Evolutionary conservation across 83 land plant species (phyloP).

Genomic region (Thuja plicata): DNA sequence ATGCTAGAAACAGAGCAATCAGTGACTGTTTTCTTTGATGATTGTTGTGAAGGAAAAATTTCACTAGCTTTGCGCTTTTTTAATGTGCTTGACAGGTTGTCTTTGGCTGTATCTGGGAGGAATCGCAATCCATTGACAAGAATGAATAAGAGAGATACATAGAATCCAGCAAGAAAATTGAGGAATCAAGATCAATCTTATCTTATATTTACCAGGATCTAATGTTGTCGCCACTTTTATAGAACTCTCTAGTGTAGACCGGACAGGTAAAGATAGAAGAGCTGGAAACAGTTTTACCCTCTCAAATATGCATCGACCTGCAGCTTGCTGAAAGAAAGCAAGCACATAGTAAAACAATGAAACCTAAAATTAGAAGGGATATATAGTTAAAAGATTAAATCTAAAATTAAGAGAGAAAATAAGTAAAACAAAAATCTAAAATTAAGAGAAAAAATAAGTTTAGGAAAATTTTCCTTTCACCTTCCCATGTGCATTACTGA

Average conservation of each 20-base stretch:
- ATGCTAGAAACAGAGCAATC: constrained; percentile 20
- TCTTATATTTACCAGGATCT: constrained; percentile 20
- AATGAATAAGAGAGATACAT: background rate
- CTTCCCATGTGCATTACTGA: background rate
- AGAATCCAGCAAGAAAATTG: background rate
- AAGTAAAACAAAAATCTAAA: background rate
- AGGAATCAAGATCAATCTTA: background rate
- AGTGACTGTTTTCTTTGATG: constrained; percentile 45
- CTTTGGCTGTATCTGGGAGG: background rate
- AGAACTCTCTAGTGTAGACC: constrained; percentile 23
- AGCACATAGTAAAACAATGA: background rate
- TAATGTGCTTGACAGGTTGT: constrained; percentile 4
- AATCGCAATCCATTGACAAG: background rate
- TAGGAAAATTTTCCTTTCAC: background rate
- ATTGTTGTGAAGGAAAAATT: constrained; percentile 32
- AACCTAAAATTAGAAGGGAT: background rate
- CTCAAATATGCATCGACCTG: constrained; percentile 57
- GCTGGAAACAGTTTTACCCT: constrained; percentile 49
- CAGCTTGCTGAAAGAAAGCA: constrained; percentile 45
- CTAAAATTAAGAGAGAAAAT: background rate
- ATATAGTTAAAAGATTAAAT: background rate
- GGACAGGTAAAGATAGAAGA: constrained; percentile 36
- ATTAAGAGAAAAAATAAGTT: background rate
- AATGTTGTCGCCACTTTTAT: constrained; percentile 30
- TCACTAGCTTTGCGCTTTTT: constrained; percentile 41